Percentiles rank a stretch among this genome's conserved stretches.
Conservation (phyloP, 495 filamentous ascomycete genomes). For the Penicillium subrubescens region DNA sequence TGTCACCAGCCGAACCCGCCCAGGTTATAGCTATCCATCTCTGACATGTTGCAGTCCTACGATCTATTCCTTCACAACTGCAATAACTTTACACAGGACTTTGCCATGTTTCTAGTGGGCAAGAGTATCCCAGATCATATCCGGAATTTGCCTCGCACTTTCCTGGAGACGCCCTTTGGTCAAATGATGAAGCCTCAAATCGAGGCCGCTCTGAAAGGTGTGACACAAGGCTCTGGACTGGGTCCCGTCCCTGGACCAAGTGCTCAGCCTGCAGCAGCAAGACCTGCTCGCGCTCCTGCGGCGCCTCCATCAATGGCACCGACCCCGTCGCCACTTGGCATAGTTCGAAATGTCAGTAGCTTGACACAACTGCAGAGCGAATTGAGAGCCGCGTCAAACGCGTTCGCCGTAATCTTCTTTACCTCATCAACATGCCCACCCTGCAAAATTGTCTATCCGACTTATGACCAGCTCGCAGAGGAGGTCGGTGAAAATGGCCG, state of each 20-base stretch:
- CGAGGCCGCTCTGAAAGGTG: constrained; percentile 68
- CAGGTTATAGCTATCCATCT: neutral
- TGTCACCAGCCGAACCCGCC: constrained; percentile 1
- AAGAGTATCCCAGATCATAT: constrained; percentile 88
- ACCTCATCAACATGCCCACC: constrained; percentile 85
- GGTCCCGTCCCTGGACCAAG: constrained; percentile 20
- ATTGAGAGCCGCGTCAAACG: constrained; percentile 57
- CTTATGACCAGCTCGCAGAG: constrained; percentile 78
- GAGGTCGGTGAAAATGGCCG: constrained; percentile 68
- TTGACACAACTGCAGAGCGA: constrained; percentile 61
- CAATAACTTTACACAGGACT: constrained; percentile 97
- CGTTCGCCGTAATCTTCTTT: constrained; percentile 88
- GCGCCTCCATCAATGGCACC: constrained; percentile 24
- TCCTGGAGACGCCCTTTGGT: constrained; percentile 88
- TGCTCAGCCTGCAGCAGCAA: constrained; percentile 24
- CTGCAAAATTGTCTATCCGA: constrained; percentile 81
- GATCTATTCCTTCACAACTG: constrained; percentile 91
- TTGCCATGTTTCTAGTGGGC: constrained; percentile 88
- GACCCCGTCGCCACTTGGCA: constrained; percentile 22
- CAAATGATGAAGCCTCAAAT: constrained; percentile 86
- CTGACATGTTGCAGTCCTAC: constrained; percentile 62
- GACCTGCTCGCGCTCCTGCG: constrained; percentile 21
- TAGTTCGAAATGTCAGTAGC: constrained; percentile 55
- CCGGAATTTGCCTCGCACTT: constrained; percentile 79
- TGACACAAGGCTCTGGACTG: constrained; percentile 57